A percentile compares a stretch with the other conserved stretches of the same genome.
These are phyloP conservation scores for Penicillium paradoxum DNA, from an alignment of 495 filamentous ascomycete species.

Conservation along the genomic window DNA sequence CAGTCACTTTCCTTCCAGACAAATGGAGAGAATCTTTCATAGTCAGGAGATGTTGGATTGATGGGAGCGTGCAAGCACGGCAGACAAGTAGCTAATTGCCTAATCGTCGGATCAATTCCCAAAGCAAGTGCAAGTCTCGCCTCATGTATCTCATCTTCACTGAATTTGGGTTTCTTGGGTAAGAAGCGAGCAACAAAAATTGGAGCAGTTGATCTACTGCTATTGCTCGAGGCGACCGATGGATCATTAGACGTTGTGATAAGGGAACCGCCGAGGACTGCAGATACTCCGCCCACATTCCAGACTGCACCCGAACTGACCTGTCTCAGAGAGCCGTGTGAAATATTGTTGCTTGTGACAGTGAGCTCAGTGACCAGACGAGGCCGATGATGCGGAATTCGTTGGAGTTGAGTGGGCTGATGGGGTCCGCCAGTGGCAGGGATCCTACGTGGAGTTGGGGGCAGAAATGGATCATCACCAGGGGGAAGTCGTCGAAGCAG, in stretches of 20 bases:
- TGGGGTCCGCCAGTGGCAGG: slow-evolving; percentile 20
- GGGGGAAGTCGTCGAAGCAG: slow-evolving; percentile 53
- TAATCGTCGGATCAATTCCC: slow-evolving; percentile 65
- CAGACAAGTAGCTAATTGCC: slow-evolving; percentile 48
- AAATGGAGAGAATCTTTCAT: slow-evolving; percentile 32
- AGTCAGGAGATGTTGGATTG: slow-evolving; percentile 28
- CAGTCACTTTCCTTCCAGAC: slow-evolving; percentile 58
- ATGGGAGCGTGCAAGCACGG: slow-evolving; percentile 13
- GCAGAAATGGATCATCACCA: slow-evolving; percentile 63
- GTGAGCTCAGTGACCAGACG: slow-evolving; percentile 29
- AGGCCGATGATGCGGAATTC: slow-evolving; percentile 31
- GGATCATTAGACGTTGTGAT: slow-evolving; percentile 54
- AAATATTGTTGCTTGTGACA: slow-evolving; percentile 5
- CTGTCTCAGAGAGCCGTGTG: slow-evolving; percentile 24
- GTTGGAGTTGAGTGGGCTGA: slow-evolving; percentile 13
- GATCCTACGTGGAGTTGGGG: slow-evolving; percentile 13
- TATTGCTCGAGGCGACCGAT: slow-evolving; percentile 58
- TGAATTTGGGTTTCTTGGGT: slow-evolving; percentile 45
- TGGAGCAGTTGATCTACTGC: slow-evolving; percentile 71
- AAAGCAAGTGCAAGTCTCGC: slow-evolving; percentile 76
- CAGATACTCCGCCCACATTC: slow-evolving; percentile 68
- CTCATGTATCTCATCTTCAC: slow-evolving; percentile 64
- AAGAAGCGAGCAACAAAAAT: slow-evolving; percentile 68
- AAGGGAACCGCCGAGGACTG: slow-evolving; percentile 38
- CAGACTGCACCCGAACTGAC: slow-evolving; percentile 71